Evolutionary conservation across 495 filamentous ascomycete genomes (phyloP).

Genomic region (Aspergillus haitiensis): DNA sequence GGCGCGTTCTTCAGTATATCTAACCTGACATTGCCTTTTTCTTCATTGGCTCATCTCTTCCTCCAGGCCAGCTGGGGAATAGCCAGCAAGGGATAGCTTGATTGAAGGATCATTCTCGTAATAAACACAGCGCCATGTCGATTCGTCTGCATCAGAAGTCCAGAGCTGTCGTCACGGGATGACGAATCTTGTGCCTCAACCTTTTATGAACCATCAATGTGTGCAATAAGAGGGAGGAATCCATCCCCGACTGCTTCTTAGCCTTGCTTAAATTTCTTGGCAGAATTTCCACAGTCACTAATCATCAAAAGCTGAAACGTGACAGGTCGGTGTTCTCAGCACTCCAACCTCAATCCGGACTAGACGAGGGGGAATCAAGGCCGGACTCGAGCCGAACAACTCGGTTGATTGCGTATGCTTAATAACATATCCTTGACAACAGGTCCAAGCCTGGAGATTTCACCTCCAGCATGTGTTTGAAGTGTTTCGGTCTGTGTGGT

Average conservation of each 20-base stretch:
- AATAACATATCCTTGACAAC: too few relatives aligned
- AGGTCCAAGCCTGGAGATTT: too few relatives aligned
- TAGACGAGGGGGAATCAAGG: too few relatives aligned
- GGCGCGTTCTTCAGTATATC: too few relatives aligned
- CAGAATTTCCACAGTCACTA: background rate
- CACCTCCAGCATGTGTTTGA: too few relatives aligned
- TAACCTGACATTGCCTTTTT: too few relatives aligned
- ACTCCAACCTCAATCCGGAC: too few relatives aligned
- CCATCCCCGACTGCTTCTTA: background rate
- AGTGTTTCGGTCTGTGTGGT: too few relatives aligned
- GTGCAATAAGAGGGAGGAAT: too few relatives aligned
- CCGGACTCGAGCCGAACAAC: too few relatives aligned
- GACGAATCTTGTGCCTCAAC: background rate
- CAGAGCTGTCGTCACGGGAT: background rate
- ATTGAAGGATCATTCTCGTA: background rate
- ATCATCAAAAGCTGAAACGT: background rate
- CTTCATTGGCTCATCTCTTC: too few relatives aligned
- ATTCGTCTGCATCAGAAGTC: background rate
- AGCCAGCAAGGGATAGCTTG: background rate
- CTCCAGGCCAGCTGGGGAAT: background rate
- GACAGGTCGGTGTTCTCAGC: background rate
- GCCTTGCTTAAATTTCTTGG: constrained; percentile 2
- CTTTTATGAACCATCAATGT: background rate
- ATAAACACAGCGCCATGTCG: background rate
- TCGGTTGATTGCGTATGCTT: too few relatives aligned